Base-by-base conservation (phyloP, 2,329 filamentous ascomycete species). In the Fusarium coicis region DNA sequence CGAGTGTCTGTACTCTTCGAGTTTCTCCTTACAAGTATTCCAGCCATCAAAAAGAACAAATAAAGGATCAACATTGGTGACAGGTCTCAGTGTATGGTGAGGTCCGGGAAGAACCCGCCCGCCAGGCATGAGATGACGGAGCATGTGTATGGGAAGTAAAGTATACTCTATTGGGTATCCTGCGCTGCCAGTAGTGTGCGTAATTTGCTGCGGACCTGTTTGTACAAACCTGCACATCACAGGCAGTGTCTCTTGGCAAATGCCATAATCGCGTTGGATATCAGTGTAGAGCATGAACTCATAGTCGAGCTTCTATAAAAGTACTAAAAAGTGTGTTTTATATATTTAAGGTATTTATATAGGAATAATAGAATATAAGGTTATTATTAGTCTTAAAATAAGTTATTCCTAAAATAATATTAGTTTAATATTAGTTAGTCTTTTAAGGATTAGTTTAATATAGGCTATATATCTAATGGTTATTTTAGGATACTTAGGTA, bases 281-380 rank as follows among this genome's bases (percentile, higher is more conserved):
- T 76, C 74, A 9, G 60, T 65, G 32, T 76, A 76, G 1, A 76
- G 43, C 4, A 15, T 60, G 10, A 76, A 40, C 1, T 66, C 46
- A 42, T 59, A 44, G 23, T 37, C 26, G 12, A 76, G 59, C n/a
- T n/a, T n/a, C n/a, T n/a, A n/a, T n/a, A n/a, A n/a, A n/a, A n/a
- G n/a, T n/a, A n/a, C n/a, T n/a, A n/a, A n/a, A n/a, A n/a, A n/a
- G n/a, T n/a, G n/a, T n/a, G n/a, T n/a, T n/a, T n/a, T n/a, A n/a
- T n/a, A n/a, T n/a, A n/a, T n/a, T n/a, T n/a, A n/a, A n/a, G n/a
- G n/a, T n/a, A n/a, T n/a, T n/a, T n/a, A n/a, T n/a, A n/a, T n/a
- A n/a, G n/a, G n/a, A n/a, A n/a, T n/a, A n/a, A n/a, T n/a, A n/a
- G n/a, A n/a, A n/a, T n/a, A n/a, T n/a, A n/a, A n/a, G n/a, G n/a